Conservation (phyloP, 345 rosid genomes). For the Punica granatum region DNA sequence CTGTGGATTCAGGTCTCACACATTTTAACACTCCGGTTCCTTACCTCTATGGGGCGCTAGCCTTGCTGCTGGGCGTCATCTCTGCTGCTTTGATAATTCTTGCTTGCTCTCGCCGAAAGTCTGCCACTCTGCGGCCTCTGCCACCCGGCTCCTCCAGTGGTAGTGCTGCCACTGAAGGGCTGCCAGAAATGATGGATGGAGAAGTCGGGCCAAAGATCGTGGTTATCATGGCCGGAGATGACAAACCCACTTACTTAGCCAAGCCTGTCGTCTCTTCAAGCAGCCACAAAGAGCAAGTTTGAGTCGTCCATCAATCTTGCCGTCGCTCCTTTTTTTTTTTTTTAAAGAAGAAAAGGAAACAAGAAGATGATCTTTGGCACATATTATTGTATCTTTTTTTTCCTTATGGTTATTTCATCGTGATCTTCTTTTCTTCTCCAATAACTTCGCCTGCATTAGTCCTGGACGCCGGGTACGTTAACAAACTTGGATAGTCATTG, state of each 20-base stretch:
- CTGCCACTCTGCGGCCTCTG: neutral
- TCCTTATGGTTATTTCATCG: too few species aligned
- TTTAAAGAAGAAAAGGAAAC: too few species aligned
- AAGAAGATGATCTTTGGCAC: too few species aligned
- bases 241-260: conserved; percentile 46
- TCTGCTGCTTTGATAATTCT: conserved; percentile 19
- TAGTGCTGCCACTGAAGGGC: neutral
- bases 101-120: conserved; percentile 18
- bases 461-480: too few species aligned
- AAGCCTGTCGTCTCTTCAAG: conserved; percentile 15
- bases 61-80: conserved; percentile 15
- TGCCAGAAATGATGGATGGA: neutral
- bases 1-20: neutral
- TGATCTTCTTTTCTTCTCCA: too few species aligned
- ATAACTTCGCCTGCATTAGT: too few species aligned
- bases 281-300: neutral
- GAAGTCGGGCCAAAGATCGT: conserved; percentile 33
- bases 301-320: too few species aligned
- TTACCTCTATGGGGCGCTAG: conserved; percentile 20
- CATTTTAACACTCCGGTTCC: conserved; percentile 20
- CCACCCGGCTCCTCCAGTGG: too few species aligned
- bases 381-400: too few species aligned
- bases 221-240: conserved; percentile 53
- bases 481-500: too few species aligned
- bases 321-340: too few species aligned